phyloP scores from a whole-genome alignment of 2,329 filamentous ascomycete genomes.

The Colletotrichum sansevieriae region DNA sequence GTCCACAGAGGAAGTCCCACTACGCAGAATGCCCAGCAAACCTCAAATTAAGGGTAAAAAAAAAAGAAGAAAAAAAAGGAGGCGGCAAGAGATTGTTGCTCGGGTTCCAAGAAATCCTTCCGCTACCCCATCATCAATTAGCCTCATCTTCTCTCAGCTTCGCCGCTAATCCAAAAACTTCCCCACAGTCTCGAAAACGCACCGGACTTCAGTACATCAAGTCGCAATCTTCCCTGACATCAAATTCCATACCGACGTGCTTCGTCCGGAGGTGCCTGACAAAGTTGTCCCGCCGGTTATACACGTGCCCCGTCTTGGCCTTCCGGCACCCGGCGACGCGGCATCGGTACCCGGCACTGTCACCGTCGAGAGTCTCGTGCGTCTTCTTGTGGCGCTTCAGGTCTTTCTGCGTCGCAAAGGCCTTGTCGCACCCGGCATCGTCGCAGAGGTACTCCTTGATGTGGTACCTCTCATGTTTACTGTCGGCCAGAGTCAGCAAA shows the following conservation, averaged over 20 bases:
- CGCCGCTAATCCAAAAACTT: no score
- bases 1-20: neutral
- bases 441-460: constrained; percentile 44
- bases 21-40: neutral
- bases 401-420: constrained; percentile 47
- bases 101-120: neutral
- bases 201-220: constrained; percentile 15
- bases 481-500: constrained; percentile 23
- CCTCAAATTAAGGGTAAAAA: neutral
- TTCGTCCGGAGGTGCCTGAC: constrained; percentile 45
- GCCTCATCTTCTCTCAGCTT: no score
- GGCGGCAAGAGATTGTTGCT: neutral
- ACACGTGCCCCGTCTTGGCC: constrained; percentile 45
- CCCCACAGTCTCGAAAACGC: neutral
- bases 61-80: neutral
- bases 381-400: constrained; percentile 45
- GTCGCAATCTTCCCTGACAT: constrained; percentile 34
- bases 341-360: constrained; percentile 45
- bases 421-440: constrained; percentile 41
- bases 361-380: constrained; percentile 40
- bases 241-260: constrained; percentile 42
- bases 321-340: constrained; percentile 46
- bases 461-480: constrained; percentile 45
- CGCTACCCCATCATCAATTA: no score
- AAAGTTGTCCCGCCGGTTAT: constrained; percentile 48